phyloP scores from a whole-genome alignment of 106 monocot genomes.

The Gastrodia elata region DNA sequence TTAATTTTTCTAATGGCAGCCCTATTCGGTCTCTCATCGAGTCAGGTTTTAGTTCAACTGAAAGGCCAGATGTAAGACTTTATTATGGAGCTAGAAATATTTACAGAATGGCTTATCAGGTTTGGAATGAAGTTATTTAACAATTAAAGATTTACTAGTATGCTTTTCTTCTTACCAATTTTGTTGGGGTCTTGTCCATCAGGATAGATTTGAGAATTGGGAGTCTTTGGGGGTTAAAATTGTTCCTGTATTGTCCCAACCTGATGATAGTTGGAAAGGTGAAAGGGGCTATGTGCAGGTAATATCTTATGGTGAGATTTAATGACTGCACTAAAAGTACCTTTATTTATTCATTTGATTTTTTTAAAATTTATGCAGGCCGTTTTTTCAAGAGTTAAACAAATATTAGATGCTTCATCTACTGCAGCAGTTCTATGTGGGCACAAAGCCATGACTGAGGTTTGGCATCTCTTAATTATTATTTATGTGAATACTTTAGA shows the following conservation, averaged over 20 bases:
- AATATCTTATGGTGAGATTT: background rate
- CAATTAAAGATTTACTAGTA: background rate
- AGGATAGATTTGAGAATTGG: constrained; percentile 88
- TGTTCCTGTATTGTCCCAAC: constrained; percentile 81
- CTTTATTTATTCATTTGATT: background rate
- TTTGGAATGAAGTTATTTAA: constrained; percentile 9
- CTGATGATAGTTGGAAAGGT: constrained; percentile 80
- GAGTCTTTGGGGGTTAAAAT: constrained; percentile 66
- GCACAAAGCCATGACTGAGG: constrained; percentile 60
- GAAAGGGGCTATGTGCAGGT: constrained; percentile 63
- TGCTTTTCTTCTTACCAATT: background rate
- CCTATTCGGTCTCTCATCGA: constrained; percentile 89
- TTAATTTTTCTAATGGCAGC: constrained; percentile 30
- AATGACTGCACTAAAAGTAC: background rate
- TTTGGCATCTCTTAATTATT: constrained; percentile 11
- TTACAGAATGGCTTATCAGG: constrained; percentile 96
- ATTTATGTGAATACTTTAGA: background rate
- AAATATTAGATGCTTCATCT: constrained; percentile 22
- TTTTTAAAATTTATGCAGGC: constrained; percentile 23
- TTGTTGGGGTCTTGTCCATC: constrained; percentile 3
- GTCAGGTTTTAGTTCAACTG: constrained; percentile 53
- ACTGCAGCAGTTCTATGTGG: constrained; percentile 53
- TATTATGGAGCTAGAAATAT: constrained; percentile 87
- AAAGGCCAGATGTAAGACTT: constrained; percentile 71
- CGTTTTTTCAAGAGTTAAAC: constrained; percentile 40